Percentiles rank a stretch among this genome's conserved stretches.
phyloP scores from a whole-genome alignment of 495 filamentous ascomycete species.

The Rostrohypoxylon terebratum region DNA sequence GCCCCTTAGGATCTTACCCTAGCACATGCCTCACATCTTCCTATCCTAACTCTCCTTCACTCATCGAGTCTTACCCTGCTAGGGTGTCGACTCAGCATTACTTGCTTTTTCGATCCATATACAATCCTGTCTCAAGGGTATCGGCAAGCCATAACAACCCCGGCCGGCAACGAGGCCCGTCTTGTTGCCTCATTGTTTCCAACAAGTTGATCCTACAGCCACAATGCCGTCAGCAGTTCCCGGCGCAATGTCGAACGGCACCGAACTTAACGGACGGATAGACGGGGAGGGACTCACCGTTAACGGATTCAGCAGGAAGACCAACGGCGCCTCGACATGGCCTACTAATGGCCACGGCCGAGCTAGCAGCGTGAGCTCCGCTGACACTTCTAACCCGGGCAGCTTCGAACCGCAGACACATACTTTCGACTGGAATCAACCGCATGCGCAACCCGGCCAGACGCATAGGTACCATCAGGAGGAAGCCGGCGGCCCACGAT shows the following conservation, averaged over 20 bases:
- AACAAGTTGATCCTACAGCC: constrained; percentile 14
- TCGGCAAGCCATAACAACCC: constrained; percentile 2
- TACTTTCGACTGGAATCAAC: constrained; percentile 19
- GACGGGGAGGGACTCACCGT: background rate
- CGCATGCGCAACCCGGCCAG: background rate
- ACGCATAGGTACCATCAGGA: constrained; percentile 37
- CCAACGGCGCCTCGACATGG: constrained; percentile 27
- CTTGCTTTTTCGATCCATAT: constrained; percentile 14
- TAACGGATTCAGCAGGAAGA: constrained; percentile 21
- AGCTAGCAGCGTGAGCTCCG: constrained; percentile 23
- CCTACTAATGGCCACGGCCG: constrained; percentile 12
- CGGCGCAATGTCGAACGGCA: constrained; percentile 15
- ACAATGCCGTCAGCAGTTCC: constrained; percentile 38
- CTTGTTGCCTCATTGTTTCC: constrained; percentile 14
- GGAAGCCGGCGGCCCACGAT: constrained; percentile 51
- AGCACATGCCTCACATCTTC: constrained; percentile 1
- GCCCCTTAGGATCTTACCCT: background rate
- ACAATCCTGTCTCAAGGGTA: background rate
- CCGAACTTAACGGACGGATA: constrained; percentile 3
- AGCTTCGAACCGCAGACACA: constrained; percentile 6
- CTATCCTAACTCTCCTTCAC: constrained; percentile 12
- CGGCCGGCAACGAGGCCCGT: constrained; percentile 15
- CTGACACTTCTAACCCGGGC: constrained; percentile 25
- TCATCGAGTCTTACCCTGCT: constrained; percentile 14
- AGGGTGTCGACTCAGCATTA: constrained; percentile 7